These are phyloP conservation scores for Trametes sp. DNA, from an alignment of 1,284 basidiomycete species.

Conservation along the genomic window DNA sequence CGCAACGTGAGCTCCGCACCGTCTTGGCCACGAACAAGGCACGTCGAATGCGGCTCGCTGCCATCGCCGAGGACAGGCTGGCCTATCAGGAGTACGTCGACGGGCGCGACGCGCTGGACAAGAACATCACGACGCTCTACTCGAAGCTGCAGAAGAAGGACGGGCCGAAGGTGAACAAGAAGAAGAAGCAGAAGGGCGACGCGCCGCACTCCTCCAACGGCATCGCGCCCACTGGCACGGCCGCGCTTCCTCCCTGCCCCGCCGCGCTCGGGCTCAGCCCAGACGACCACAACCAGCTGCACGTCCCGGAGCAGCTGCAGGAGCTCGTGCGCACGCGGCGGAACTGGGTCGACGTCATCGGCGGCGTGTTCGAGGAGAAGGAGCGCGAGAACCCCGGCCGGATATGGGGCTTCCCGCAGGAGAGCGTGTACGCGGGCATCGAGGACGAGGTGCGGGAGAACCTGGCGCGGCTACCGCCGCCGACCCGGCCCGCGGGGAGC, in stretches of 20 bases:
- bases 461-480: constrained; percentile 43
- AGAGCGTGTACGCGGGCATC: constrained; percentile 78
- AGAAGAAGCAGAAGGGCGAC: constrained; percentile 68
- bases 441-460: constrained; percentile 63
- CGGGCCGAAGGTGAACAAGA: constrained; percentile 68
- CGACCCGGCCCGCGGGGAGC: constrained; percentile 7
- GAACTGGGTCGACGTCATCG: constrained; percentile 77
- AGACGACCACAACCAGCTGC: constrained; percentile 69
- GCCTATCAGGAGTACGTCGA: constrained; percentile 91
- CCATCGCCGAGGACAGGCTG: constrained; percentile 86
- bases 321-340: constrained; percentile 74
- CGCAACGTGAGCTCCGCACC: constrained; percentile 82
- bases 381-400: constrained; percentile 69
- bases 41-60: constrained; percentile 77
- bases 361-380: constrained; percentile 71
- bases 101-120: constrained; percentile 82
- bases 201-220: constrained; percentile 49
- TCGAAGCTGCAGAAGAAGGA: constrained; percentile 81
- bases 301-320: constrained; percentile 76
- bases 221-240: constrained; percentile 29
- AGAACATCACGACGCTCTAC: constrained; percentile 76
- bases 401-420: constrained; percentile 76
- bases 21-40: constrained; percentile 86
- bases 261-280: constrained; percentile 72
- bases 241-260: constrained; percentile 55